Base-by-base conservation (phyloP, 768 basidiomycete genomes). In the Cyclocybe cylindracea region DNA sequence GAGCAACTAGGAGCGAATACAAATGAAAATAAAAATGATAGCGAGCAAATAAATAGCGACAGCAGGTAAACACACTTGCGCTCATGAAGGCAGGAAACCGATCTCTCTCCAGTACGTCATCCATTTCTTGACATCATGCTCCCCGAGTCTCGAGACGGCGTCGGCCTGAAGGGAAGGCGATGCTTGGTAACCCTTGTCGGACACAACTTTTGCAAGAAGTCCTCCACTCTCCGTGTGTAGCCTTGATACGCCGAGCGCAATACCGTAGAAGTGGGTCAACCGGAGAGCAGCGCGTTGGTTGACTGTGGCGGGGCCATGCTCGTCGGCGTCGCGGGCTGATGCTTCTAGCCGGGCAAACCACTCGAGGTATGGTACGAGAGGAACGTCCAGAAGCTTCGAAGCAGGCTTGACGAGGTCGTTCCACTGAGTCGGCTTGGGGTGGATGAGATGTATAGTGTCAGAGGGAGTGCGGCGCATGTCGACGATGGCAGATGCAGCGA, bases 401-500 rank as follows among this genome's bases (percentile, higher is more conserved):
- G 68, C 31, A 9, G 58, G 35, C 10, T 43, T 29, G 45, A 59
- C 48, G 32, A 59, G 35, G 14, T 42, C 38, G 10, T 41, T 44
- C 67, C 67, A 70, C 5, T 54, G 42, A 31, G 64, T 61, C 2
- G 71, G 70, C 14, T 52, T 55, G 2, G 69, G 67, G 56, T 71
- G 67, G n/a, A 65, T 61, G 34, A 71, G 51, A 53, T 69, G 63
- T 10, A 68, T 50, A 19, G 46, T 46, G 8, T 56, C 49, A 7
- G 45, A 44, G 16, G 54, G 47, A 2, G 58, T 33, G 19, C 41
- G 39, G 11, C 42, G 54, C 57, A 70, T 62, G 18, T 70, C 70
- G 33, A 65, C 56, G 11, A 71, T 57, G 5, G 66, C 66, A 1
- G 54, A 47, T 3, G 69, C 68, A n/a, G 65, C 71, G 10, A 59